A percentile compares a stretch with the other conserved stretches of the same genome.
phyloP scores from a whole-genome alignment of 1,284 basidiomycete species.

The Cutaneotrichosporon sp. region DNA sequence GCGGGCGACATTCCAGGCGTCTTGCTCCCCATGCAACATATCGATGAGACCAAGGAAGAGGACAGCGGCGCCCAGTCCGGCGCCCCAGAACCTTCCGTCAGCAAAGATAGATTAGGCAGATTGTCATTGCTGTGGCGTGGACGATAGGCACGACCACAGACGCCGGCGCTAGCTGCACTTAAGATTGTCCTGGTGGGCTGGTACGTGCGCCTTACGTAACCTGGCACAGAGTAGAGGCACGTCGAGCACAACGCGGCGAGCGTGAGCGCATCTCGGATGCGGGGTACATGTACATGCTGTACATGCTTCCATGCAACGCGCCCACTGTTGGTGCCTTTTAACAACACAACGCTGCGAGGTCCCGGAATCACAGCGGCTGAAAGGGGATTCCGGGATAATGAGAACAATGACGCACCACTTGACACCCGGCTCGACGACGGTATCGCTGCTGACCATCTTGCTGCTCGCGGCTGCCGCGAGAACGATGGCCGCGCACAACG shows the following conservation, averaged over 20 bases:
- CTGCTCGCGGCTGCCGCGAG: slow-evolving; percentile 50
- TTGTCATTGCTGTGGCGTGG: background rate
- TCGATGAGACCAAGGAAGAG: slow-evolving; percentile 49
- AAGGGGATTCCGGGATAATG: background rate
- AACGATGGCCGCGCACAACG: slow-evolving; percentile 49
- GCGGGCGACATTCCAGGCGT: slow-evolving; percentile 21
- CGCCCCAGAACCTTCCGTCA: slow-evolving; percentile 36
- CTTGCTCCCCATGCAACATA: slow-evolving; percentile 40
- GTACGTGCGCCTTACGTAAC: too few relatives aligned
- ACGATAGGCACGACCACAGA: too few relatives aligned
- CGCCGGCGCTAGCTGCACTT: too few relatives aligned
- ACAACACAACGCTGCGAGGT: background rate
- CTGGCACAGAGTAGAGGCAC: too few relatives aligned
- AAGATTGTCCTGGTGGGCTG: too few relatives aligned
- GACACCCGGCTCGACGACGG: slow-evolving; percentile 1
- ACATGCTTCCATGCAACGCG: too few relatives aligned
- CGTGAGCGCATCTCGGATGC: too few relatives aligned
- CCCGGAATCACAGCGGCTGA: background rate
- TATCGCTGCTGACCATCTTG: slow-evolving; percentile 28
- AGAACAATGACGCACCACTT: slow-evolving; percentile 4
- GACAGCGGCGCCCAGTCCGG: slow-evolving; percentile 48
- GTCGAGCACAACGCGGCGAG: too few relatives aligned
- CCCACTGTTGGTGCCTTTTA: too few relatives aligned
- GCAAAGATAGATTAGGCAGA: background rate
- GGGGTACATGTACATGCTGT: too few relatives aligned